Evolutionary conservation across 192 early-diverging fungal genomes (phyloP).

Genomic region (Umbelopsis sp.): DNA sequence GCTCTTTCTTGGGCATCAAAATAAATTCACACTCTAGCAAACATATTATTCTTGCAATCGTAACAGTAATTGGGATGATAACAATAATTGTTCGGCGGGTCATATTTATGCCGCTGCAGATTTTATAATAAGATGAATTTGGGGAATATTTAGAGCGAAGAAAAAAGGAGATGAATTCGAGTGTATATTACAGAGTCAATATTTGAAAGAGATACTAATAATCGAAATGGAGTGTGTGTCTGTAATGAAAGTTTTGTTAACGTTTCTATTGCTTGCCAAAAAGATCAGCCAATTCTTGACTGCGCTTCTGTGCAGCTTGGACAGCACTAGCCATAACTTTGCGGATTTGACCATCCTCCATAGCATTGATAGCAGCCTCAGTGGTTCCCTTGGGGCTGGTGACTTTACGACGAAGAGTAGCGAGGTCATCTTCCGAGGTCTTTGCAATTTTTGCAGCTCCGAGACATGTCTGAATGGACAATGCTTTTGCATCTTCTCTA

Average conservation of each 20-base stretch:
- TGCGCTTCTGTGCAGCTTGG: slow-evolving; percentile 66
- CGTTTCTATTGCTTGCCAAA: slow-evolving; percentile 41
- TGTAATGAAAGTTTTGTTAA: background rate
- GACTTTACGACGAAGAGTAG: slow-evolving; percentile 83
- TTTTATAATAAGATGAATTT: background rate
- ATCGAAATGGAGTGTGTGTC: background rate
- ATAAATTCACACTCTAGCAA: too few relatives aligned
- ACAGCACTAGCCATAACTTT: slow-evolving; percentile 60
- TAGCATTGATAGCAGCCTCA: slow-evolving; percentile 80
- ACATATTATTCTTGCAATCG: too few relatives aligned
- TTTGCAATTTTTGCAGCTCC: slow-evolving; percentile 89
- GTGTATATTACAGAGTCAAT: slow-evolving; percentile 10
- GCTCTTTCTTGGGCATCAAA: too few relatives aligned
- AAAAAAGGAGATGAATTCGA: background rate
- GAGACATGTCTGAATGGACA: slow-evolving; percentile 90
- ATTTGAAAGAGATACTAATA: background rate
- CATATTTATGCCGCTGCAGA: background rate
- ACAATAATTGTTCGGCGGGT: background rate
- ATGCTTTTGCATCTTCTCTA: slow-evolving; percentile 66
- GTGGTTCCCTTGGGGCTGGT: slow-evolving; percentile 94
- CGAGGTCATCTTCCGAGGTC: slow-evolving; percentile 63
- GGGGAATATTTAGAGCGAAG: background rate
- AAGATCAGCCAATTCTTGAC: slow-evolving; percentile 68
- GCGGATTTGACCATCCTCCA: slow-evolving; percentile 63
- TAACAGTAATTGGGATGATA: too few relatives aligned